Evolutionary conservation across 2,329 filamentous ascomycete genomes (phyloP), one percentile per base, ranked within the genome.

Genomic region (Phialemoniopsis sp.): DNA sequence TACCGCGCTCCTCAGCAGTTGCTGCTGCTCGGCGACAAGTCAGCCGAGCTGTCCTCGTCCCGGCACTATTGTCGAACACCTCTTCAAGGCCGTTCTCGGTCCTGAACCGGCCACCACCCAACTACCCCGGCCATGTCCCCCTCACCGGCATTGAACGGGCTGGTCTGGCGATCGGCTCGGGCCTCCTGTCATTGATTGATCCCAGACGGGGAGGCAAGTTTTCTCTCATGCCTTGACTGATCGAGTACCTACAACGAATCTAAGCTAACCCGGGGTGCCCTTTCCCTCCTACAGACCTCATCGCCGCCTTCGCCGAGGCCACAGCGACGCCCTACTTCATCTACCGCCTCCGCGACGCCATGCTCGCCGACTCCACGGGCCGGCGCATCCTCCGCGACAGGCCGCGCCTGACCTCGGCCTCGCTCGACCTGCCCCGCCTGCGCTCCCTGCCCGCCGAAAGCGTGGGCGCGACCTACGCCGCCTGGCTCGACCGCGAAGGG

Each of bases 291-390:
- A 13, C 54, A 88, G 93, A 98, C 68, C 81, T 98, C 50, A 94
- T 98, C 52, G 93, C 93, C 28, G 80, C 89, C 28, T 79, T 95
- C n/a, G 91, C 90, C 57, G 93, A 98, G 72, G 83, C 90, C 19
- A 97, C 93, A 4, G 89, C 90, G 16, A 89, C 90, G 9, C 93
- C 93, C 12, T 95, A 89, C 74, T 96, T 97, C 69, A 90, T 96
- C 63, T 80, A 87, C 64, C 87, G 88, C 41, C 87, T 98, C 15
- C 89, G 89, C 49, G 80, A 91, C 58, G 87, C 85, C 46, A 98
- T 98, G 93, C 87, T 98, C 39, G 69, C 80, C 19, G 72, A 82
- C 48, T 74, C 87, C 2, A 95, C 88, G 1, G 93, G 93, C 41
- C 86, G 93, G 2, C 84, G 89, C 36, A 96, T 98, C 59, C 81